Percentiles rank a stretch among this genome's conserved stretches.
phyloP scores from a whole-genome alignment of 257 asterid species.

The Scutellaria minor region DNA sequence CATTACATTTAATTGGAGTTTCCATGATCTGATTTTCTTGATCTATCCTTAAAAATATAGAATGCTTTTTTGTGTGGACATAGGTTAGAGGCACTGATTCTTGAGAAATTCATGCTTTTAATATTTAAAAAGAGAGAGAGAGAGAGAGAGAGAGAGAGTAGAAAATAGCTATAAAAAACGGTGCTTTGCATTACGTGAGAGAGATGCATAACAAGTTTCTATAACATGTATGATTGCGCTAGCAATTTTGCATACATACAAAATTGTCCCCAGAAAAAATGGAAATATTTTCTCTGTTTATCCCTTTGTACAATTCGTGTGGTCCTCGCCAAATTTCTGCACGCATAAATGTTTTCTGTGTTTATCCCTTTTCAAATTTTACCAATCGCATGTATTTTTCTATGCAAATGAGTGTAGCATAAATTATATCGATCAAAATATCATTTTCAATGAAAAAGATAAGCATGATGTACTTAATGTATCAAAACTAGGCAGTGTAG shows the following conservation, averaged over 20 bases:
- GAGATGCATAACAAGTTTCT: constrained; percentile 12
- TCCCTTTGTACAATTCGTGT: not conserved
- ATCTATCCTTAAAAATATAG: not conserved
- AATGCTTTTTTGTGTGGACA: not conserved
- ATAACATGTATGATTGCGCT: constrained; percentile 15
- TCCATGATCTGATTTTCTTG: not conserved
- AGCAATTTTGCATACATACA: not conserved
- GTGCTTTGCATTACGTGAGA: not conserved
- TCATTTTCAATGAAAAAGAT: constrained; percentile 22
- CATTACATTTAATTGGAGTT: not conserved
- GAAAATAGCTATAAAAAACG: too few species aligned
- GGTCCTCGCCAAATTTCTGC: constrained; percentile 8
- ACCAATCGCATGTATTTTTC: too few species aligned
- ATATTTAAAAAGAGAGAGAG: not conserved
- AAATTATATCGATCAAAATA: not conserved
- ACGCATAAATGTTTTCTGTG: not conserved
- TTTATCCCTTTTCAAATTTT: too few species aligned
- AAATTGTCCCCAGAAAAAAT: constrained; percentile 19
- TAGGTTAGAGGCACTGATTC: not conserved
- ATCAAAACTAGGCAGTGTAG: constrained; percentile 1
- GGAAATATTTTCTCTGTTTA: not conserved
- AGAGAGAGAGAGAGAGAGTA: not conserved
- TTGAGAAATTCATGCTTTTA: not conserved
- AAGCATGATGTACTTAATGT: not conserved
- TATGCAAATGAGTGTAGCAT: not conserved